Evolutionary conservation across 768 basidiomycete species (phyloP), one percentile per base, ranked within the genome.

Genomic region (Antrodiella citrinella): DNA sequence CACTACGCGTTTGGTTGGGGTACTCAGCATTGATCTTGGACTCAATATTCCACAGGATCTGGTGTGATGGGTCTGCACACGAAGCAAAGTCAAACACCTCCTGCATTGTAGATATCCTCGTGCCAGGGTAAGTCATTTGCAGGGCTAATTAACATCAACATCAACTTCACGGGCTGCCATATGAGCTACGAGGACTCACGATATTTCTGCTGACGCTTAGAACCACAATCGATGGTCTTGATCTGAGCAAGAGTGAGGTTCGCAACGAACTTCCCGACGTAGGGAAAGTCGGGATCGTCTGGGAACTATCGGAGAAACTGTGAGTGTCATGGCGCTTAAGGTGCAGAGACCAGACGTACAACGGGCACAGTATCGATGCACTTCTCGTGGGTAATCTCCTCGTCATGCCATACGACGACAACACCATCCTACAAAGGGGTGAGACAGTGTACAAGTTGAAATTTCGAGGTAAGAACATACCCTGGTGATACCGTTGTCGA

Each of bases 381-480:
- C 62, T 90, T 91, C 26, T 69, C 71, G 3, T 76, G 55, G 2
- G 66, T 62, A 53, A 91, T 84, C 40, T 69, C 67, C 64, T 82
- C 80, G 65, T 91, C 88, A 57, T 91, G 88, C 84, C 84, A 90
- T 12, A 91, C 84, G 39, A 91, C 72, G 13, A 85, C 81, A 44
- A 75, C 74, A 11, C 84, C 86, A 61, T 91, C 89, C 85, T 87
- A 35, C 26, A 51, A 18, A 18, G 18, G 26, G 15, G n/a, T 25
- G 25, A 53, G 20, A 26, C n/a, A 21, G 4, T 4, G 19, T n/a
- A 21, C 9, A 22, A 43, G 41, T 22, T 35, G 15, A 7, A 35
- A 18, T 43, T n/a, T n/a, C n/a, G 41, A 43, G 9, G 18, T 7
- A n/a, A 43, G 39, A 30, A 57, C 63, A 57, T 48, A 80, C 85